Evolutionary conservation across 139 green algal genomes (phyloP).

Genomic region (Closterium sp.): DNA sequence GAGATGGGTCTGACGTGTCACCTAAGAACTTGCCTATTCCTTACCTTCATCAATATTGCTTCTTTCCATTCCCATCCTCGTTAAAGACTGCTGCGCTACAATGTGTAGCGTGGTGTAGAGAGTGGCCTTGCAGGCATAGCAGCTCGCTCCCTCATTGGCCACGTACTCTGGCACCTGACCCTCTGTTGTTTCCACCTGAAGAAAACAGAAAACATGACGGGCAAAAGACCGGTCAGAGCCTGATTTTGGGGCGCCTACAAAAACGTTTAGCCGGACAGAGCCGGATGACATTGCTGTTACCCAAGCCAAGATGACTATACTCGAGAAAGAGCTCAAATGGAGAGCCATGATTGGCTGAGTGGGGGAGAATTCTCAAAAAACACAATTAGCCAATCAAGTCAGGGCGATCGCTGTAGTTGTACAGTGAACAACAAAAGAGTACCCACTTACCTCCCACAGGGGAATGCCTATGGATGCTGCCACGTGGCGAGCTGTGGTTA

Average conservation of each 20-base stretch:
- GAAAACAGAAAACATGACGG: not conserved
- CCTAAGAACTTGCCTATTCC: too few species aligned
- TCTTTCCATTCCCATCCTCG: not conserved
- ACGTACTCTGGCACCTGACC: constrained; percentile 41
- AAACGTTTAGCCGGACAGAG: too few species aligned
- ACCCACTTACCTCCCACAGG: constrained; percentile 18
- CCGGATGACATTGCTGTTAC: not conserved
- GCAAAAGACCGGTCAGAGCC: not conserved
- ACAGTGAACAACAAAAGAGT: too few species aligned
- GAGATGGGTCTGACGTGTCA: too few species aligned
- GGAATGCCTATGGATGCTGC: constrained; percentile 24
- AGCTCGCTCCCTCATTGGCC: constrained; percentile 43
- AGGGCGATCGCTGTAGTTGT: too few species aligned
- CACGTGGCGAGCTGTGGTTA: constrained; percentile 5
- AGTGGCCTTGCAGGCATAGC: constrained; percentile 44
- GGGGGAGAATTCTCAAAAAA: too few species aligned
- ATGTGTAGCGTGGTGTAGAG: constrained; percentile 39
- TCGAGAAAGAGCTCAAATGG: too few species aligned
- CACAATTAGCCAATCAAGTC: not conserved
- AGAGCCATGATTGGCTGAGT: too few species aligned
- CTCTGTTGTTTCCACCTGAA: constrained; percentile 46
- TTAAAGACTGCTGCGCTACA: not conserved
- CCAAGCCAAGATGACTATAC: too few species aligned
- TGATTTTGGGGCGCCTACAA: too few species aligned
- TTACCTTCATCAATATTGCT: not conserved